A percentile compares a stretch with the other conserved stretches of the same genome.
Conservation (phyloP, 441 rosid genomes). For the Arabidopsis hybrid region DNA sequence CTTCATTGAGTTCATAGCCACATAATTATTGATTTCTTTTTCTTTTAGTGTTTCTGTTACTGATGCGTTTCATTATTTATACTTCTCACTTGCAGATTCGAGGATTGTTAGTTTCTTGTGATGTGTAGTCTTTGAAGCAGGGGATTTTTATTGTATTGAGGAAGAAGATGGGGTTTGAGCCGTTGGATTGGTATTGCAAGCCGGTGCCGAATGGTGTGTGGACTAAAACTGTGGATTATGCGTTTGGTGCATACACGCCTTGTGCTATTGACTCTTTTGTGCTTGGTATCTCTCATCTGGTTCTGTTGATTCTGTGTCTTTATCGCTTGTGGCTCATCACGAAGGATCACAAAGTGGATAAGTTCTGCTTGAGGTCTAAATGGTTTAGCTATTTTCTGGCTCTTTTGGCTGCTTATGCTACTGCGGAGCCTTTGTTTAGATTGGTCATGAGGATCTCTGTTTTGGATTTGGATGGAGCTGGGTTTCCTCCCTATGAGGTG, state of each 20-base stretch:
- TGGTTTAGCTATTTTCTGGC: slow-evolving; percentile 72
- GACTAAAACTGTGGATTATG: slow-evolving; percentile 77
- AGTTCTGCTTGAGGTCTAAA: slow-evolving; percentile 79
- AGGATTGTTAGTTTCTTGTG: slow-evolving; percentile 32
- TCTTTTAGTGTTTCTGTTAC: no score
- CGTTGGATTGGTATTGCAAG: slow-evolving; percentile 84
- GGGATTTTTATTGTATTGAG: slow-evolving; percentile 1
- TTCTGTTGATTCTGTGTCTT: slow-evolving; percentile 69
- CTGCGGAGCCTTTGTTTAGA: slow-evolving; percentile 88
- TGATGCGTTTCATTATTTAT: no score
- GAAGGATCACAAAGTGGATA: slow-evolving; percentile 68
- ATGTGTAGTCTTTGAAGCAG: slow-evolving; percentile 34
- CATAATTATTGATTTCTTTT: background rate
- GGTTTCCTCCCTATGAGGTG: slow-evolving; percentile 95
- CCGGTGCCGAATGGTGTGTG: slow-evolving; percentile 83
- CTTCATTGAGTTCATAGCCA: slow-evolving; percentile 8
- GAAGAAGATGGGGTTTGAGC: slow-evolving; percentile 68
- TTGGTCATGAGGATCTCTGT: slow-evolving; percentile 84
- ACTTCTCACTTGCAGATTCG: slow-evolving; percentile 5
- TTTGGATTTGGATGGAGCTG: slow-evolving; percentile 73
- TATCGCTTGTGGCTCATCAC: slow-evolving; percentile 80
- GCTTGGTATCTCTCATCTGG: slow-evolving; percentile 68
- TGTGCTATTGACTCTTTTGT: slow-evolving; percentile 88
- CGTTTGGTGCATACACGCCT: slow-evolving; percentile 95
- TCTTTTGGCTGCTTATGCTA: slow-evolving; percentile 70